Percentiles rank a stretch among this genome's conserved stretches.
Conservation (phyloP, 495 filamentous ascomycete species). For the Extremus antarcticus region DNA sequence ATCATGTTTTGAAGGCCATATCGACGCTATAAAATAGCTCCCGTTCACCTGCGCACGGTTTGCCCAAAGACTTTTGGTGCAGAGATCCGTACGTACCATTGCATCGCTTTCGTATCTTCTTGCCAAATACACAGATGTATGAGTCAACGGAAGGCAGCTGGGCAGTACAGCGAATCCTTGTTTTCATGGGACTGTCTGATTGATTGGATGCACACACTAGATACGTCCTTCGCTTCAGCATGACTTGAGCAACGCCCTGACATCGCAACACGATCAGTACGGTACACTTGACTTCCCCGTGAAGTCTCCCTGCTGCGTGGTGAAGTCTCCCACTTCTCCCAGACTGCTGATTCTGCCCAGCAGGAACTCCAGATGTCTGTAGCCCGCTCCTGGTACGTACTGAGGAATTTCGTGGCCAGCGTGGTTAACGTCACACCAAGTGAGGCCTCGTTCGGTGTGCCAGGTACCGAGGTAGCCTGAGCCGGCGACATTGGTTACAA, state of each 20-base stretch:
- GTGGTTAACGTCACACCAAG: slow-evolving; percentile 19
- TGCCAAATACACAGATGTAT: too few species aligned
- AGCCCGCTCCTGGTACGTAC: slow-evolving; percentile 3
- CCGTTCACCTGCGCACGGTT: too few species aligned
- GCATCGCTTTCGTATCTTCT: too few species aligned
- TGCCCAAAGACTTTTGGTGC: too few species aligned
- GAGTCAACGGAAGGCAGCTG: too few species aligned
- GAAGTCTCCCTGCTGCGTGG: neutral
- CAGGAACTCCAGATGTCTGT: slow-evolving; percentile 23
- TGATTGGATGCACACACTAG: too few species aligned
- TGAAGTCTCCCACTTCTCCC: slow-evolving; percentile 13
- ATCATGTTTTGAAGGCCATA: too few species aligned
- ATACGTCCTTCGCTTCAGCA: neutral
- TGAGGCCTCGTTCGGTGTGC: slow-evolving; percentile 60
- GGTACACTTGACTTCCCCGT: neutral
- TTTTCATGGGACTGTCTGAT: too few species aligned
- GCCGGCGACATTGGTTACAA: slow-evolving; percentile 32
- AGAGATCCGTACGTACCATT: too few species aligned
- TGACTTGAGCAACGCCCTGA: neutral
- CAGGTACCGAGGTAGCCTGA: slow-evolving; percentile 49
- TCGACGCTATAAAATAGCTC: too few species aligned
- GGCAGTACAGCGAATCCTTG: too few species aligned
- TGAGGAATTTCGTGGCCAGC: slow-evolving; percentile 2
- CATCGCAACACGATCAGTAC: neutral
- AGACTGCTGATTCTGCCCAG: slow-evolving; percentile 18